These are phyloP conservation scores for Ceratocystis destructans DNA, from an alignment of 2,329 filamentous ascomycete species.

Conservation along the genomic window DNA sequence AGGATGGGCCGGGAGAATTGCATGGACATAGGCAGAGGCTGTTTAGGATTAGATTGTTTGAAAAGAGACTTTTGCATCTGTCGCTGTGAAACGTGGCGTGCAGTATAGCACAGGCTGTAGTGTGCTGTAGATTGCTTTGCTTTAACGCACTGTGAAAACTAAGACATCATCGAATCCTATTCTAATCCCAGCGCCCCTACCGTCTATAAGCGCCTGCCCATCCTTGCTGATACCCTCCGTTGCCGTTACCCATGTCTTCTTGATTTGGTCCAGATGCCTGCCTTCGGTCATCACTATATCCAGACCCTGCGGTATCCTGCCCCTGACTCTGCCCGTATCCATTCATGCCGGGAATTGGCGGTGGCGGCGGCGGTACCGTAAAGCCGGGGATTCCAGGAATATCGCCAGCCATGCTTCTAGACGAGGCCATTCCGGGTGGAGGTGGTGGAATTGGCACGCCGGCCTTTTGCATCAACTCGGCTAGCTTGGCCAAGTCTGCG, in stretches of 20 bases:
- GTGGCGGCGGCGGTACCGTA: slow-evolving; percentile 28
- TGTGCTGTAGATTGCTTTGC: not conserved
- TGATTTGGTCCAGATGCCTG: not conserved
- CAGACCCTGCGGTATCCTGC: not conserved
- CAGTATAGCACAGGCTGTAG: not conserved
- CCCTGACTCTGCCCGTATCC: slow-evolving; percentile 2
- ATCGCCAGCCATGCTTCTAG: slow-evolving; percentile 26
- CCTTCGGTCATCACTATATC: slow-evolving; percentile 8
- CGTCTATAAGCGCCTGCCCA: slow-evolving; percentile 7
- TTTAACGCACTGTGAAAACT: not conserved
- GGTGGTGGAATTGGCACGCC: slow-evolving; percentile 48
- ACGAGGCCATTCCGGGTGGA: slow-evolving; percentile 35
- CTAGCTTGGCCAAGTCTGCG: slow-evolving; percentile 45
- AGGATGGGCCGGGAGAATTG: not conserved
- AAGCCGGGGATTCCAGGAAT: slow-evolving; percentile 22
- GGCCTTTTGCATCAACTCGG: slow-evolving; percentile 52
- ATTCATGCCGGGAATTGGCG: slow-evolving; percentile 12
- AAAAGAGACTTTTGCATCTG: too few relatives aligned
- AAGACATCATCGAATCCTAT: too few relatives aligned
- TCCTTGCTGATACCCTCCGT: slow-evolving; percentile 6
- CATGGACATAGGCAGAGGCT: not conserved
- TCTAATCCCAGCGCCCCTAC: not conserved
- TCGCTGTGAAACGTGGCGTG: too few relatives aligned
- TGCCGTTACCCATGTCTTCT: not conserved
- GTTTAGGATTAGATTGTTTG: too few relatives aligned